phyloP scores from a whole-genome alignment of 495 filamentous ascomycete genomes.

The Podospora comata region DNA sequence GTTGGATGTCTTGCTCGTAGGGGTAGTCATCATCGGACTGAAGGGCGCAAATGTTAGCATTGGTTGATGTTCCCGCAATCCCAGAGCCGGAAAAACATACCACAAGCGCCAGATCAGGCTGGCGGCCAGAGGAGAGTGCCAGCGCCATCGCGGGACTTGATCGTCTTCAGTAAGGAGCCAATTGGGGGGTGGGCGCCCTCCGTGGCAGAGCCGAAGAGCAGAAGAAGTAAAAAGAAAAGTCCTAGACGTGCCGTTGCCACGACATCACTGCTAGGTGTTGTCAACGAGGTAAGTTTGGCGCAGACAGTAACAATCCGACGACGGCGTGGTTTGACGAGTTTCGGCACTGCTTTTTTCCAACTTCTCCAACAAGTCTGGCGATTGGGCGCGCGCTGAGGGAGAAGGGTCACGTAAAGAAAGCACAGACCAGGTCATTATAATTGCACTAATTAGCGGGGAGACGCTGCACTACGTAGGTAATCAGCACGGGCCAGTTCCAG shows the following conservation, averaged over 20 bases:
- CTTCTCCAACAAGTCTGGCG: constrained; percentile 13
- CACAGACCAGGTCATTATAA: constrained; percentile 5
- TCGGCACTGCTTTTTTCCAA: constrained; percentile 28
- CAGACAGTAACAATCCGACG: constrained; percentile 25
- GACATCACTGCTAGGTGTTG: constrained; percentile 34
- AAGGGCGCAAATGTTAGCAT: constrained; percentile 9
- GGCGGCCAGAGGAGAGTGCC: constrained; percentile 32
- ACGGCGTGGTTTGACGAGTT: constrained; percentile 19
- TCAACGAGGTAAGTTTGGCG: constrained; percentile 18
- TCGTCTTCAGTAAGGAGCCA: constrained; percentile 16
- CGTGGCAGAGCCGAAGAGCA: constrained; percentile 9
- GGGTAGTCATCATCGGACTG: constrained; percentile 83
- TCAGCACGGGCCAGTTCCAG: background rate
- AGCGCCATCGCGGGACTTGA: constrained; percentile 28
- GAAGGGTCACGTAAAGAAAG: constrained; percentile 3
- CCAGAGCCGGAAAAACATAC: constrained; percentile 48
- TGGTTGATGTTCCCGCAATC: background rate
- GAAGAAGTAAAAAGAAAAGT: constrained; percentile 8
- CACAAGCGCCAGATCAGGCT: constrained; percentile 70
- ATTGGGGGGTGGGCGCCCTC: constrained; percentile 14
- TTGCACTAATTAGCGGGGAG: constrained; percentile 7
- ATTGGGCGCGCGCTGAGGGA: constrained; percentile 21
- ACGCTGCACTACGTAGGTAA: background rate
- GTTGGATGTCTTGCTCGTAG: constrained; percentile 93
- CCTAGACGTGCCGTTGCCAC: constrained; percentile 26